Conservation (phyloP, 495 filamentous ascomycete species). For the Tetracladium marchalianum region DNA sequence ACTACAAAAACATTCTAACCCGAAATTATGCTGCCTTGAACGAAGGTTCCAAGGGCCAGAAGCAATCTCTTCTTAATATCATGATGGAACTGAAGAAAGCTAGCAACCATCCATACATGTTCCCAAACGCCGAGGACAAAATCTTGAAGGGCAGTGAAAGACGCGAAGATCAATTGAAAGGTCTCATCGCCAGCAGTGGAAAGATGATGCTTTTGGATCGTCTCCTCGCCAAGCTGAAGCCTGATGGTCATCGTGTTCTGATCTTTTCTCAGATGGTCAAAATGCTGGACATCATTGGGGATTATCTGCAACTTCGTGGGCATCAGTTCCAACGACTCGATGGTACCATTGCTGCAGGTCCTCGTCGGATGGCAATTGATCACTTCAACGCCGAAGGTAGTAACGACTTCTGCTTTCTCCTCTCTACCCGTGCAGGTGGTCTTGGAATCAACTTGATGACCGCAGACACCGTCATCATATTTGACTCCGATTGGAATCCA, state of each 20-base stretch:
- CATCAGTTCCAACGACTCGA: constrained; percentile 91
- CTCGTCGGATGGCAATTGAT: constrained; percentile 86
- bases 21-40: constrained; percentile 93
- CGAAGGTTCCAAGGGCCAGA: constrained; percentile 75
- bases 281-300: constrained; percentile 91
- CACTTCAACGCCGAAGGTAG: constrained; percentile 95
- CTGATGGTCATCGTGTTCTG: constrained; percentile 86
- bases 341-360: constrained; percentile 79
- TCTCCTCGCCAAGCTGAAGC: constrained; percentile 80
- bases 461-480: constrained; percentile 94
- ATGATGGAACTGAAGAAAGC: constrained; percentile 99
- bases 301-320: constrained; percentile 82
- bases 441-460: constrained; percentile 99
- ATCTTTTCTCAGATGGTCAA: constrained; percentile 99
- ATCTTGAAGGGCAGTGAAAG: constrained; percentile 65
- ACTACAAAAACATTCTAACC: constrained; percentile 97
- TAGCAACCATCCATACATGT: constrained; percentile 98
- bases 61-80: constrained; percentile 93
- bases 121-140: constrained; percentile 81
- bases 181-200: constrained; percentile 88
- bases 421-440: constrained; percentile 92
- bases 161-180: constrained; percentile 80
- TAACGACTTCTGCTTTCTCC: constrained; percentile 88
- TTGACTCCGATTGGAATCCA: constrained; percentile 99
- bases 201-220: constrained; percentile 99